phyloP scores from a whole-genome alignment of 1,139 yeast species.

The Blastobotrys capitulatus region DNA sequence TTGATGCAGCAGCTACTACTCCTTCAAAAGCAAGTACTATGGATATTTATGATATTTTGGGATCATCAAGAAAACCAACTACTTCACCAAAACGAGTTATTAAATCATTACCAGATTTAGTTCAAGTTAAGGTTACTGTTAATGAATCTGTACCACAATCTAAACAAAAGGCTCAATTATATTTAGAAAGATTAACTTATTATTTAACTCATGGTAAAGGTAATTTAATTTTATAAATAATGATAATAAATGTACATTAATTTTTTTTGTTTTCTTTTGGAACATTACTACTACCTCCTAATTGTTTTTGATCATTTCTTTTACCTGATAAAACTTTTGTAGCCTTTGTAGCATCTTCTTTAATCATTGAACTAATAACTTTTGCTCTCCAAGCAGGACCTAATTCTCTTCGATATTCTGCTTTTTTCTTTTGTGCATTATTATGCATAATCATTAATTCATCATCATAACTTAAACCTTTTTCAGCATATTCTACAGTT shows the following conservation, averaged over 20 bases:
- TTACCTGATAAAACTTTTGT: background rate
- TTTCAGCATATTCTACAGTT: slow-evolving; percentile 67
- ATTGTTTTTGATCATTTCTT: background rate
- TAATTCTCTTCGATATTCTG: slow-evolving; percentile 33
- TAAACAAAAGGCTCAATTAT: slow-evolving; percentile 41
- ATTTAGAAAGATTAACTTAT: slow-evolving; percentile 29
- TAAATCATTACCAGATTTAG: slow-evolving; percentile 24
- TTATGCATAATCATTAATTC: slow-evolving; percentile 29
- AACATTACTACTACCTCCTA: background rate
- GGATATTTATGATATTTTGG: slow-evolving; percentile 45
- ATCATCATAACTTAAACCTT: slow-evolving; percentile 65
- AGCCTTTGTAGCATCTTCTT: slow-evolving; percentile 30
- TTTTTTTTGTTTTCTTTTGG: background rate
- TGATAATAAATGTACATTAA: background rate
- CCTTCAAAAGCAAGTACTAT: slow-evolving; percentile 24
- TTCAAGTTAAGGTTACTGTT: slow-evolving; percentile 44
- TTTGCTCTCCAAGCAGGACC: slow-evolving; percentile 37
- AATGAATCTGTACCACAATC: slow-evolving; percentile 42
- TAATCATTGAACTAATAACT: slow-evolving; percentile 32
- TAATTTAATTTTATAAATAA: slow-evolving; percentile 18
- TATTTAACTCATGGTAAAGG: slow-evolving; percentile 28
- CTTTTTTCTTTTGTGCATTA: slow-evolving; percentile 28
- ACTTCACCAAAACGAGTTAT: slow-evolving; percentile 24
- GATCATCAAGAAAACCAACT: slow-evolving; percentile 21
- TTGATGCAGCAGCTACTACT: slow-evolving; percentile 21